Evolutionary conservation across 352 stramenopile genomes (phyloP), one percentile per base, ranked within the genome.

Genomic region (Lagenidium sp.): DNA sequence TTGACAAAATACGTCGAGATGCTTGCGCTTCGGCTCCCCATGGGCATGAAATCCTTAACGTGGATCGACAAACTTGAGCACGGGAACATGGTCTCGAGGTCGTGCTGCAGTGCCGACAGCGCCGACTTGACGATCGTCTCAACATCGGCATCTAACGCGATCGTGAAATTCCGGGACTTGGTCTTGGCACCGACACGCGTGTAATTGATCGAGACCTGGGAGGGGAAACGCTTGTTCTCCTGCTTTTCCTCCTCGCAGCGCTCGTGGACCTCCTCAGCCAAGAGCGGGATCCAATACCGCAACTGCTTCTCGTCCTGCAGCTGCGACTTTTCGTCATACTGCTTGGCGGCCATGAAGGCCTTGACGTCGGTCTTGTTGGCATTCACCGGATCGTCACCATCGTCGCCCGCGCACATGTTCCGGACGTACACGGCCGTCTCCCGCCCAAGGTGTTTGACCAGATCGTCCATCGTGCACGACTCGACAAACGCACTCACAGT

Each of bases 1-100:
- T 79, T 80, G 29, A 60, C 66, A 42, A 87, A 87, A 47, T 82
- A 90, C 13, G 62, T 84, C 2, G 72, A 85, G 36, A 87, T 90
- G 44, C 55, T 85, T 8, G 61, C 52, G 45, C 15, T 62, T 52
- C 15, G 41, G 36, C 36, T 58, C 38, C 70, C 64, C 23, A 85
- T 56, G 1, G 68, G 36, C 22, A 82, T 57, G 36, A 92, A 92
- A 39, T 83, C 75, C 52, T 84, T 88, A 15, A 72, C 69, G 26
- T 76, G 50, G 50, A 92, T 71, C 12, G 58, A 64, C 13, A 92
- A 46, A 13, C 45, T 39, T n/a, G 60, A 50, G 25, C 78, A 71
- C 4, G 79, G 79, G 24, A 92, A 81, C 23, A 87, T 53, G 19
- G 47, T 57, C 26, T 68, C 53, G 30, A 82, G 36, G 29, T 85